phyloP scores from a whole-genome alignment of 2,329 filamentous ascomycete genomes.

The Cladophialophora psammophila region DNA sequence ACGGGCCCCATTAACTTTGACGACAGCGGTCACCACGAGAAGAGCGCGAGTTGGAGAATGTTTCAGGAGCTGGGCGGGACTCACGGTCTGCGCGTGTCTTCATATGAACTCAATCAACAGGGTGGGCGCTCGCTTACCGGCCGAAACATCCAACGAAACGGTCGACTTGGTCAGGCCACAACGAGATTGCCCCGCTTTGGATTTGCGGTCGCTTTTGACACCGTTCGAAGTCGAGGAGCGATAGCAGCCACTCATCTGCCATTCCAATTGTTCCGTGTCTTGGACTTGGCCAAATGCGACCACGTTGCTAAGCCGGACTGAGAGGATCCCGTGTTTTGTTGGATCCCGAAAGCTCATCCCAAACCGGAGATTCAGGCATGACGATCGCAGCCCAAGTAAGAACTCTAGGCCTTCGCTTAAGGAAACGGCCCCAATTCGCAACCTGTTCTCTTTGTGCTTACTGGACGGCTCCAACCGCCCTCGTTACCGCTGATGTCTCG shows the following conservation, averaged over 20 bases:
- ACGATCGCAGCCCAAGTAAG: background rate
- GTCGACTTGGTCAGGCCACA: background rate
- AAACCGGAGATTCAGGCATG: constrained; percentile 1
- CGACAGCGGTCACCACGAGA: background rate
- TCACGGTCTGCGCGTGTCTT: background rate
- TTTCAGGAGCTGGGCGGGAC: background rate
- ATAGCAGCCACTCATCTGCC: background rate
- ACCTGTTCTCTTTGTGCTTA: background rate
- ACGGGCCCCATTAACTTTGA: background rate
- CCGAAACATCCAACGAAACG: constrained; percentile 2
- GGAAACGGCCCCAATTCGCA: background rate
- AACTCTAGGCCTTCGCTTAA: background rate
- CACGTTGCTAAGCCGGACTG: constrained; percentile 2
- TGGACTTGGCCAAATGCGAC: background rate
- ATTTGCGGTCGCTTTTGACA: background rate
- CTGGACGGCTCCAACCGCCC: background rate
- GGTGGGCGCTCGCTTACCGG: constrained; percentile 5
- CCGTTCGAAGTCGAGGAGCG: background rate
- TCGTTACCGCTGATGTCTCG: background rate
- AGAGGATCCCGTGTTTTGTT: constrained; percentile 1
- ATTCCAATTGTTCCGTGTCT: background rate
- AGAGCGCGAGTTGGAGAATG: background rate
- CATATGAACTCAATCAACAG: background rate
- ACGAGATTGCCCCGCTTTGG: background rate
- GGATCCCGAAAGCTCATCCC: background rate